phyloP scores from a whole-genome alignment of 768 basidiomycete genomes.

The Lentinula edodes region DNA sequence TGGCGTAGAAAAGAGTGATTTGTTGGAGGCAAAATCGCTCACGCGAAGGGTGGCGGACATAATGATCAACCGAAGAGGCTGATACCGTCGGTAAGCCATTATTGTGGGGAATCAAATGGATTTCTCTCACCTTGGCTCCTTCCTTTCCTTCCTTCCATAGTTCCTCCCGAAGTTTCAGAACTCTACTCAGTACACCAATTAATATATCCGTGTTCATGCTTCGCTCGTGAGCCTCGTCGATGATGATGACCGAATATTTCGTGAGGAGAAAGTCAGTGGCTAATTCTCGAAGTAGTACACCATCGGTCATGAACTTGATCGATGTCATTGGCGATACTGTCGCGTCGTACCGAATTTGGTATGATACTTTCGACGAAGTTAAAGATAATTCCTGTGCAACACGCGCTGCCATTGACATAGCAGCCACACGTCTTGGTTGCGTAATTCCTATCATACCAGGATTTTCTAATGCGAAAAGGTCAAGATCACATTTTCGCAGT shows the following conservation, averaged over 20 bases:
- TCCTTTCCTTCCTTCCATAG: slow-evolving; percentile 81
- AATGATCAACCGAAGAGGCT: slow-evolving; percentile 90
- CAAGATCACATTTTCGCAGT: no score
- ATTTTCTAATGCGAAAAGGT: slow-evolving; percentile 54
- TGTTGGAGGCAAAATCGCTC: slow-evolving; percentile 87
- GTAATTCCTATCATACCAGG: slow-evolving; percentile 98
- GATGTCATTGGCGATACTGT: slow-evolving; percentile 85
- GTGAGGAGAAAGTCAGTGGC: slow-evolving; percentile 90
- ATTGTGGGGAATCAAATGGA: not conserved
- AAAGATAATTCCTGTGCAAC: slow-evolving; percentile 92
- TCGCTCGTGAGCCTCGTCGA: slow-evolving; percentile 97
- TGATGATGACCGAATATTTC: slow-evolving; percentile 91
- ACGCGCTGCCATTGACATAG: slow-evolving; percentile 91
- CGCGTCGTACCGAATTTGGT: slow-evolving; percentile 96
- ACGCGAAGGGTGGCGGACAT: slow-evolving; percentile 98
- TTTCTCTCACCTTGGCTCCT: slow-evolving; percentile 52
- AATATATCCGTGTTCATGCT: slow-evolving; percentile 98
- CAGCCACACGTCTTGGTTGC: slow-evolving; percentile 95
- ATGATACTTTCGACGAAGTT: slow-evolving; percentile 77
- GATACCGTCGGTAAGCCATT: slow-evolving; percentile 2
- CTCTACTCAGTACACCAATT: slow-evolving; percentile 93
- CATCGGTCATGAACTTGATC: slow-evolving; percentile 99
- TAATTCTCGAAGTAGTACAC: slow-evolving; percentile 90
- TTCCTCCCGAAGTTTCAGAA: slow-evolving; percentile 83
- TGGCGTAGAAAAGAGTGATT: slow-evolving; percentile 67